A percentile compares a stretch with the other conserved stretches of the same genome.
Conservation (phyloP, 148 eudicot genomes). For the Vaccinium myrtillus region DNA sequence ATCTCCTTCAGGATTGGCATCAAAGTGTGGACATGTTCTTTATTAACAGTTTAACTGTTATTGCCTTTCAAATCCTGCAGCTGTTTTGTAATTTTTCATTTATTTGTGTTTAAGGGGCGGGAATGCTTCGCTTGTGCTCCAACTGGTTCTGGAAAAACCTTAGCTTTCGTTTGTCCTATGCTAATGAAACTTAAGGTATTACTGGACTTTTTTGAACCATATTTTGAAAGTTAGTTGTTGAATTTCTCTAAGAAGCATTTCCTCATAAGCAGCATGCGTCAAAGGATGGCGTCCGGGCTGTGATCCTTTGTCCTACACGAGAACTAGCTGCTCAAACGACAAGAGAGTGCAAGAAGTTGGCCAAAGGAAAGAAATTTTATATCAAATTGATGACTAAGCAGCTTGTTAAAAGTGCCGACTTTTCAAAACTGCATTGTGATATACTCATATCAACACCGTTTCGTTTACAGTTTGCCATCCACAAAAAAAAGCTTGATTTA, state of each 20-base stretch:
- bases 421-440: slow-evolving; percentile 82
- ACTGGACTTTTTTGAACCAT: background rate
- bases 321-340: slow-evolving; percentile 93
- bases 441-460: slow-evolving; percentile 84
- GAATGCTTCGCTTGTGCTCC: slow-evolving; percentile 99
- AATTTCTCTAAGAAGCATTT: slow-evolving; percentile 17
- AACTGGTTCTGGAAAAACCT: slow-evolving; percentile 96
- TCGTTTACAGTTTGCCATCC: slow-evolving; percentile 64
- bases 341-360: slow-evolving; percentile 88
- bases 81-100: background rate
- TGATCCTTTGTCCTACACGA: slow-evolving; percentile 85
- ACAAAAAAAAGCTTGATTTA: slow-evolving; percentile 81
- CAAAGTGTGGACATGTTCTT: background rate
- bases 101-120: slow-evolving; percentile 52
- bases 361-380: slow-evolving; percentile 72
- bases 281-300: slow-evolving; percentile 76
- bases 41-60: background rate
- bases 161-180: slow-evolving; percentile 92
- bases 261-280: slow-evolving; percentile 50
- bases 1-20: background rate
- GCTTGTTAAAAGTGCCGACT: slow-evolving; percentile 68
- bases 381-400: slow-evolving; percentile 84
- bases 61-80: background rate
- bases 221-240: slow-evolving; percentile 8
- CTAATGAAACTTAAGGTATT: slow-evolving; percentile 84